Evolutionary conservation across 805 yeast genomes (phyloP).

Genomic region (Barnettozyma wickerhamii): DNA sequence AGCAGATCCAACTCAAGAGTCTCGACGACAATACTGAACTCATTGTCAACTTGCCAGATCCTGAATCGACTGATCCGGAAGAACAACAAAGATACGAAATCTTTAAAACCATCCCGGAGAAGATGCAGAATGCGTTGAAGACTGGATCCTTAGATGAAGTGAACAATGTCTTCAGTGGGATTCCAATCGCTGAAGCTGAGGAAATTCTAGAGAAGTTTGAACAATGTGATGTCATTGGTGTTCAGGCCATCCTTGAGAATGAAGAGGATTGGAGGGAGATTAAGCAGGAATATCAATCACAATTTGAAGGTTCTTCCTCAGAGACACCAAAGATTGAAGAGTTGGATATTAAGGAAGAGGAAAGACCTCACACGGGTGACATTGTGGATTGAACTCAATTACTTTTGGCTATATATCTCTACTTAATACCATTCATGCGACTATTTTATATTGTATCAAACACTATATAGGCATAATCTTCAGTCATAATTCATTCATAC

Average conservation of each 20-base stretch:
- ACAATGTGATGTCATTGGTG: slow-evolving; percentile 78
- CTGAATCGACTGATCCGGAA: slow-evolving; percentile 40
- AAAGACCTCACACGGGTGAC: slow-evolving; percentile 32
- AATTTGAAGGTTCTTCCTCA: slow-evolving; percentile 5
- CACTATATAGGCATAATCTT: not conserved
- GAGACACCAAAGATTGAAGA: slow-evolving; percentile 15
- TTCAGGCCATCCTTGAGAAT: slow-evolving; percentile 70
- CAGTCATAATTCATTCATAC: not conserved
- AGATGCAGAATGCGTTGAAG: slow-evolving; percentile 72
- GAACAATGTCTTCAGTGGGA: slow-evolving; percentile 72
- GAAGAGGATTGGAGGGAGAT: slow-evolving; percentile 63
- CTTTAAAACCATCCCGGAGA: slow-evolving; percentile 53
- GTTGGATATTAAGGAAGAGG: slow-evolving; percentile 10
- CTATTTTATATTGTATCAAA: not conserved
- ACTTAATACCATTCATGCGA: no score
- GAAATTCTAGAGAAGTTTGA: slow-evolving; percentile 66
- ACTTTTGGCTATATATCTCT: not conserved
- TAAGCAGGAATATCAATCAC: slow-evolving; percentile 38
- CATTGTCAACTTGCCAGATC: slow-evolving; percentile 62
- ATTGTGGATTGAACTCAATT: slow-evolving; percentile 32
- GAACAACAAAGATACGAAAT: slow-evolving; percentile 43
- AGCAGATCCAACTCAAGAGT: slow-evolving; percentile 81
- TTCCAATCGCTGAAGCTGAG: slow-evolving; percentile 80
- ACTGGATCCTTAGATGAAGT: slow-evolving; percentile 71
- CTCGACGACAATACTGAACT: slow-evolving; percentile 80